Evolutionary conservation across 345 rosid species (phyloP), one percentile per base, ranked within the genome.

Genomic region (Syzygium aqueum): DNA sequence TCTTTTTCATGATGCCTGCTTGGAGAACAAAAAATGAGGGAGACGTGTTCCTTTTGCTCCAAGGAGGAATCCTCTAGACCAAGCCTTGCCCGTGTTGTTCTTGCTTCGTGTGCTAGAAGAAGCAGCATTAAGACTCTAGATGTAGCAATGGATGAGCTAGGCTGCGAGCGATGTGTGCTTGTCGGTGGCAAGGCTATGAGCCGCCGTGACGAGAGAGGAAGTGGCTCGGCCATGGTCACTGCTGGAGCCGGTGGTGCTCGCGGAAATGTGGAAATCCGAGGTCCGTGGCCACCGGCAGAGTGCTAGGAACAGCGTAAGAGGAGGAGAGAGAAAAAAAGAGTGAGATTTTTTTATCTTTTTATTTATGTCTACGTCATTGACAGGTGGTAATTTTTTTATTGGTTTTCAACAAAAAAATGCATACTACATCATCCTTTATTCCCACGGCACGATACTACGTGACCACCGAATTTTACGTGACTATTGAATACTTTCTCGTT

Each of bases 281-380:
- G n/a, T 56, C 67, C 17, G n/a, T 61, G 33, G 67, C 77, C 37
- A 63, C 77, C 37, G 1, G 21, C 33, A 6, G 33, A 14, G 4
- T n/a, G 73, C 73, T 57, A 4, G 37, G 37, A 61, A 14, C 0
- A 19, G 37, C n/a, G 4, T 63, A 63, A 37, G 37, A n/a, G 77
- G 37, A n/a, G 1, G 9, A 28, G 3, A 25, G 65, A 2, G 25
- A 27, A 6, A n/a, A 57, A 6, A n/a, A 6, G 4, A 13, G 4
- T 2, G 37, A 28, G 37, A 8, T 0, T 27, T 4, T 4, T 27
- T 1, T 3, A 11, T 12, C 2, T 12, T 11, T 3, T 27, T 27
- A 61, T 13, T 13, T 59, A n/a, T 14, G 33, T 17, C 77, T 2
- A 59, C 27, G 1, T 11, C 15, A 63, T 28, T 0, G 2, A 7